Percentiles rank a stretch among this genome's conserved stretches.
These are phyloP conservation scores for Chimonanthus salicifolius DNA, from an alignment of 164 flowering plant species.

Conservation along the genomic window DNA sequence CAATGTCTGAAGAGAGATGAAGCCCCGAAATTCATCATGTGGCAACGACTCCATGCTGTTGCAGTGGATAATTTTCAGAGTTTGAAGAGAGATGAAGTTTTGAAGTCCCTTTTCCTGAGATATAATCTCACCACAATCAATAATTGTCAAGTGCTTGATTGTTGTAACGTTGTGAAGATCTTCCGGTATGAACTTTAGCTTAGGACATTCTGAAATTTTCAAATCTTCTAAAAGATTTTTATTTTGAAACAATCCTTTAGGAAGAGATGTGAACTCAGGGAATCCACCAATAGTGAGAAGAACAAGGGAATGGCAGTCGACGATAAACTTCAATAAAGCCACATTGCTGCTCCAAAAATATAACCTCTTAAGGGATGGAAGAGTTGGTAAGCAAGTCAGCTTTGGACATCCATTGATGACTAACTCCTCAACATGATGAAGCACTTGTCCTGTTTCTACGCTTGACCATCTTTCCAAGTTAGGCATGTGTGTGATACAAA, in stretches of 20 bases:
- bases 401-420: slow-evolving; percentile 8
- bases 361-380: slow-evolving; percentile 10
- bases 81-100: slow-evolving; percentile 10
- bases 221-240: slow-evolving; percentile 2
- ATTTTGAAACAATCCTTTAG: slow-evolving; percentile 10
- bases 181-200: slow-evolving; percentile 7
- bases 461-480: slow-evolving; percentile 12
- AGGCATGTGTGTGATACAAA: slow-evolving; percentile 5
- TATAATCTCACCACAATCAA: slow-evolving; percentile 5
- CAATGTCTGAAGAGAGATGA: neutral
- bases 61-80: neutral
- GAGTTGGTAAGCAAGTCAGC: neutral
- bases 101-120: slow-evolving; percentile 5
- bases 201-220: slow-evolving; percentile 9
- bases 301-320: slow-evolving; percentile 2
- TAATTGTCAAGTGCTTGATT: slow-evolving; percentile 8
- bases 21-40: neutral
- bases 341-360: neutral
- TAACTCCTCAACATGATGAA: slow-evolving; percentile 4
- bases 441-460: neutral
- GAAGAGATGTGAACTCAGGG: neutral
- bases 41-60: neutral
- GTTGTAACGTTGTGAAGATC: slow-evolving; percentile 7
- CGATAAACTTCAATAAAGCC: slow-evolving; percentile 3
- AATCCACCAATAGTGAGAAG: slow-evolving; percentile 8